Evolutionary conservation across 495 filamentous ascomycete species (phyloP).

Genomic region (Podospora didyma): DNA sequence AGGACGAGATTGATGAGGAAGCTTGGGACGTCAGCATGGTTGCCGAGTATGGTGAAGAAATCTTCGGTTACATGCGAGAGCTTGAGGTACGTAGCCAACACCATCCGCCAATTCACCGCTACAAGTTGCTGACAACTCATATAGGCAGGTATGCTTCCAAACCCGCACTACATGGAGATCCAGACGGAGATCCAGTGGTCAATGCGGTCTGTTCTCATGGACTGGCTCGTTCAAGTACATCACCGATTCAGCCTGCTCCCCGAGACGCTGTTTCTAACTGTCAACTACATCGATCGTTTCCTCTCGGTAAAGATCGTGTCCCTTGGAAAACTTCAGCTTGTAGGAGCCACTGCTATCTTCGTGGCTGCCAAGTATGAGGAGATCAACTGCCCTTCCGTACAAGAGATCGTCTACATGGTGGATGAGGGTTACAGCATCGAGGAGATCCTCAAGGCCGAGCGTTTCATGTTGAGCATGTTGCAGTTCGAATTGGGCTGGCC

Average conservation of each 20-base stretch:
- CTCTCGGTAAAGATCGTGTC: slow-evolving; percentile 93
- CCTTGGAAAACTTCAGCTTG: slow-evolving; percentile 89
- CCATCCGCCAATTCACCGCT: not conserved
- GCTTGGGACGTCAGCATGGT: slow-evolving; percentile 97
- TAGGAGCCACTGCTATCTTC: slow-evolving; percentile 93
- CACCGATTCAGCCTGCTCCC: slow-evolving; percentile 84
- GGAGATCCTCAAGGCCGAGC: slow-evolving; percentile 94
- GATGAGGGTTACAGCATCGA: slow-evolving; percentile 83
- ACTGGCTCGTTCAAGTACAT: slow-evolving; percentile 97
- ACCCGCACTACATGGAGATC: slow-evolving; percentile 91
- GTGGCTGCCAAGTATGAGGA: slow-evolving; percentile 98
- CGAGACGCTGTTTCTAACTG: slow-evolving; percentile 88
- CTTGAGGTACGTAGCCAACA: slow-evolving; percentile 63
- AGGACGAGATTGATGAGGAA: slow-evolving; percentile 75
- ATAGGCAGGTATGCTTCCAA: slow-evolving; percentile 76
- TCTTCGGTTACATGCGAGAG: slow-evolving; percentile 83
- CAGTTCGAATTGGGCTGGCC: slow-evolving; percentile 95
- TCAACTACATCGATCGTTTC: slow-evolving; percentile 97
- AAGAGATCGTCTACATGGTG: slow-evolving; percentile 98
- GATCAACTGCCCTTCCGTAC: slow-evolving; percentile 90
- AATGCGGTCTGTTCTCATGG: slow-evolving; percentile 95
- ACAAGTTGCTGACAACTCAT: slow-evolving; percentile 16
- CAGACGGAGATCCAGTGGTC: slow-evolving; percentile 99
- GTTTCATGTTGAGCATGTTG: slow-evolving; percentile 95
- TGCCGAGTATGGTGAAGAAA: slow-evolving; percentile 91